phyloP scores from a whole-genome alignment of 805 yeast species.

The Kazachstania taianensis region DNA sequence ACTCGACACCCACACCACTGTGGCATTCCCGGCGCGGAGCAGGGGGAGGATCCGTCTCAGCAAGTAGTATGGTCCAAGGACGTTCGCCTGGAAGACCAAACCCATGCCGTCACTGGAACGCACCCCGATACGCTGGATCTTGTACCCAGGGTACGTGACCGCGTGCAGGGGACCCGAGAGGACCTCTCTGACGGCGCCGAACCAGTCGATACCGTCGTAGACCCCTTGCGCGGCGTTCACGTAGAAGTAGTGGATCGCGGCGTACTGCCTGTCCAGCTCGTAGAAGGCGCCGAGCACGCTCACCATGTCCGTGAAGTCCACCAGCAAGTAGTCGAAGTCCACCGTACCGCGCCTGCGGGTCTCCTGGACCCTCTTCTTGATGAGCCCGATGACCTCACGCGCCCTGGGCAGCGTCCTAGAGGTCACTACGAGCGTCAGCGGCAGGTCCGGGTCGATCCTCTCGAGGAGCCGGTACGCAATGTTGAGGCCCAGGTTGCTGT shows the following conservation, averaged over 20 bases:
- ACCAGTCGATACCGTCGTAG: constrained; percentile 80
- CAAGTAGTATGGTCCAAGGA: constrained; percentile 89
- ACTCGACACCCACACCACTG: constrained; percentile 77
- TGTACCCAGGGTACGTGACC: constrained; percentile 81
- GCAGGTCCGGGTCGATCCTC: constrained; percentile 39
- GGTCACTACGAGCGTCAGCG: constrained; percentile 76
- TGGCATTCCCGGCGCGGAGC: constrained; percentile 47
- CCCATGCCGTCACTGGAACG: constrained; percentile 75
- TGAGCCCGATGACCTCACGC: constrained; percentile 54
- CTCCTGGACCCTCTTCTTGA: constrained; percentile 37
- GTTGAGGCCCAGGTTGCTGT: constrained; percentile 68
- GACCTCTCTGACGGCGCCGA: constrained; percentile 62
- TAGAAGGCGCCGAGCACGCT: constrained; percentile 66
- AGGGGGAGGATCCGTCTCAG: constrained; percentile 53
- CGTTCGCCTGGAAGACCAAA: constrained; percentile 85
- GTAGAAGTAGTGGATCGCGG: constrained; percentile 64
- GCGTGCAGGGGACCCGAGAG: constrained; percentile 60
- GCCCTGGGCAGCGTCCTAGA: constrained; percentile 83
- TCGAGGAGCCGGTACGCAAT: constrained; percentile 73
- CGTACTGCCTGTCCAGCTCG: constrained; percentile 56
- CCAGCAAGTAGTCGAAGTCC: constrained; percentile 78
- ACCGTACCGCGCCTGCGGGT: constrained; percentile 43
- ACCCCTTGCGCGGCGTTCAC: constrained; percentile 88
- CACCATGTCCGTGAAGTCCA: constrained; percentile 88
- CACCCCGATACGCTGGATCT: constrained; percentile 71